phyloP scores from a whole-genome alignment of 108 stramenopile species.

The Chaetoceros muelleri region DNA sequence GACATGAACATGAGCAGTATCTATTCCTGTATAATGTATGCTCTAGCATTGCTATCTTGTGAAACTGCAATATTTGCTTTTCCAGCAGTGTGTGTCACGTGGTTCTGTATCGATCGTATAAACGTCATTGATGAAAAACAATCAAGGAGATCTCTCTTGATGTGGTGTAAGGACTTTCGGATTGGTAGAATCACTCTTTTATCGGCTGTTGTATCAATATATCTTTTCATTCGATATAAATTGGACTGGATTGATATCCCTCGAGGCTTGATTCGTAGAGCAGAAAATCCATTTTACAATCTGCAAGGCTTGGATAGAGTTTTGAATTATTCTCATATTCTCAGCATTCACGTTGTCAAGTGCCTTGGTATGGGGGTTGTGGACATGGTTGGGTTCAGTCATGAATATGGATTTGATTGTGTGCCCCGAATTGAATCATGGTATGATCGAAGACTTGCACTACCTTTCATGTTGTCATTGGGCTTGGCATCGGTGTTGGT shows the following conservation, averaged over 20 bases:
- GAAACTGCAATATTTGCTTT: constrained; percentile 70
- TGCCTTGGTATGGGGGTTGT: constrained; percentile 13
- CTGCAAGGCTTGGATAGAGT: constrained; percentile 28
- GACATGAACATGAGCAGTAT: constrained; percentile 18
- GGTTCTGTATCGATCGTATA: background rate
- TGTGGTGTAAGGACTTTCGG: too few relatives aligned
- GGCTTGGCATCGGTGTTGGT: constrained; percentile 1
- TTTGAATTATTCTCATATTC: constrained; percentile 51
- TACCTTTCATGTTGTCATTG: constrained; percentile 25
- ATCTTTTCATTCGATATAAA: constrained; percentile 33
- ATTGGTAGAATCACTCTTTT: too few relatives aligned
- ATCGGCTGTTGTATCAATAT: constrained; percentile 13
- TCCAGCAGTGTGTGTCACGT: constrained; percentile 42
- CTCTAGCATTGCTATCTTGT: constrained; percentile 41
- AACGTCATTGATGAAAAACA: background rate
- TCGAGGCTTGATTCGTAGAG: constrained; percentile 67
- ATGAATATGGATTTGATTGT: constrained; percentile 80
- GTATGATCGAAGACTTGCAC: constrained; percentile 38
- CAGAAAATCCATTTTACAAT: constrained; percentile 73
- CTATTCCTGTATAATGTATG: constrained; percentile 8
- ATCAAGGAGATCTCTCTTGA: background rate
- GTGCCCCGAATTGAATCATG: constrained; percentile 34
- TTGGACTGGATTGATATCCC: constrained; percentile 59
- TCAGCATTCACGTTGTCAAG: constrained; percentile 52
- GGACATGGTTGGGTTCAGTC: constrained; percentile 64